Base-by-base conservation (phyloP, 768 basidiomycete species). In the Termitomyces sp. region DNA sequence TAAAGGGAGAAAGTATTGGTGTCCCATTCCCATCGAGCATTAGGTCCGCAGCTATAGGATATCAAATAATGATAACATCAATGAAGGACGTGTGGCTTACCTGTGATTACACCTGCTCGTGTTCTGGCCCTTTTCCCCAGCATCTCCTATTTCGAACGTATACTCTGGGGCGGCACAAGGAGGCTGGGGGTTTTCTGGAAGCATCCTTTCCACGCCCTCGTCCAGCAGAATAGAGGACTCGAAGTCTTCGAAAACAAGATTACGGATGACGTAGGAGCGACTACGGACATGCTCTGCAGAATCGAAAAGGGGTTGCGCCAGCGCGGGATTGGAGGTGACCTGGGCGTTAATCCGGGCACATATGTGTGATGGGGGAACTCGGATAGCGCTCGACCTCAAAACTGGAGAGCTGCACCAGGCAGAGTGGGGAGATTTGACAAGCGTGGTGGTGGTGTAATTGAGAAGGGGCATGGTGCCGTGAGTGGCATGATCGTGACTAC, bases 31-130 rank as follows among this genome's bases (percentile, higher is more conserved):
- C 70, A 73, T 24, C 56, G 63, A 5, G 76, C 72, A 52, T 77
- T 77, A n/a, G 76, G 76, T 1, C 68, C 68, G 55, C 77, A 79
- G 52, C 77, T 78, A 56, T 24, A 22, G 5, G 34, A 4, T 30
- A 39, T 33, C 1, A 48, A 50, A 16, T 4, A 33, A 18, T 26
- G 10, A 12, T 26, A 7, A 24, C 39, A 37, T 22, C 14, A 24
- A 4, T 43, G 51, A 20, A 50, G 32, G 48, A 1, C 27, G n/a
- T n/a, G 12, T 8, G 45, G n/a, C 68, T 49, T 48, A 77, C 77
- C 77, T 78, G 59, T 79, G 78, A 52, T 78, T 77, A 37, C 73
- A 75, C 12, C 71, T 61, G 46, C 74, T 74, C 1, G 69, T 65
- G 43, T 71, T 65, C 16, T 66, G 56, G 18, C 76, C 77, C 55